Evolutionary conservation across 306 rosid genomes (phyloP).

Genomic region (Cucurbita moschata): DNA sequence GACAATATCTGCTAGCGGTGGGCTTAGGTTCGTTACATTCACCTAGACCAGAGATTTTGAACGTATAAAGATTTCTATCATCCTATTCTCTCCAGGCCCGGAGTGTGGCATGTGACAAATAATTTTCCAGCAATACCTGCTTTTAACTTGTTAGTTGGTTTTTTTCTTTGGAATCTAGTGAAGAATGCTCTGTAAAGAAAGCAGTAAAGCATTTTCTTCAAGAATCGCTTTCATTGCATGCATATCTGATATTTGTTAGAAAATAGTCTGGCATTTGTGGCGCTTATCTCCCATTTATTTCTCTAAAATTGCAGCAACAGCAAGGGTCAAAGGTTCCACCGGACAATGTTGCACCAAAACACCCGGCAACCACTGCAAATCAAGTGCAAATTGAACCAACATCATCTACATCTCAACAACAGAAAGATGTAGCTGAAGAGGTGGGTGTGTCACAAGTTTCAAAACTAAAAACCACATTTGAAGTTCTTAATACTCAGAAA

Average conservation of each 20-base stretch:
- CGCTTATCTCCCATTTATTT: neutral
- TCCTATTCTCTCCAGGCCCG: neutral
- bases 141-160: neutral
- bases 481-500: conserved; percentile 5
- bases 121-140: neutral
- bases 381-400: conserved; percentile 26
- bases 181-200: too few species aligned
- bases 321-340: conserved; percentile 16
- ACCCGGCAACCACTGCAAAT: conserved; percentile 17
- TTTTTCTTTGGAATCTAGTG: neutral
- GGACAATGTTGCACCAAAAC: conserved; percentile 21
- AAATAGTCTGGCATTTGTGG: neutral
- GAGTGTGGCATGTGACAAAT: neutral
- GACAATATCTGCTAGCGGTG: too few species aligned
- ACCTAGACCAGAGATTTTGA: neutral
- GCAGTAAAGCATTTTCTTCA: neutral
- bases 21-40: too few species aligned
- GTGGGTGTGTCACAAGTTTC: conserved; percentile 26
- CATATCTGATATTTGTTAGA: neutral
- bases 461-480: conserved; percentile 17
- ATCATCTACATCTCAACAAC: conserved; percentile 39
- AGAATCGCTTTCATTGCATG: neutral
- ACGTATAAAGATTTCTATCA: neutral
- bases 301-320: conserved; percentile 24
- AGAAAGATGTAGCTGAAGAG: conserved; percentile 37